Base-by-base conservation (phyloP, 2,329 filamentous ascomycete genomes). In the Claviceps pazoutovae region DNA sequence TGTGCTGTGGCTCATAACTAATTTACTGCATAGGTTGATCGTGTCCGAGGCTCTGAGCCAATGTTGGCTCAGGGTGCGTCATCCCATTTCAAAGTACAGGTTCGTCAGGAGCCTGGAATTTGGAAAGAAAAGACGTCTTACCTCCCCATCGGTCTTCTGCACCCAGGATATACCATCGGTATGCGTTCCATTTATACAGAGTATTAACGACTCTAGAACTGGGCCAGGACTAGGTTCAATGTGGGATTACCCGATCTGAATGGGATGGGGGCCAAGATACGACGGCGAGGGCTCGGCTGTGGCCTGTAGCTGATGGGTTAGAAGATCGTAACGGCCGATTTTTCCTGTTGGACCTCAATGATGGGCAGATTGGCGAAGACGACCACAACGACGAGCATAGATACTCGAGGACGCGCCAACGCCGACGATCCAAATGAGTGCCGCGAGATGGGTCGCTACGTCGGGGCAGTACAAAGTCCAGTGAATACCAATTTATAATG, bases 381-480 rank as follows among this genome's bases (percentile, higher is more conserved):
- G 5, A 57, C 53, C 1, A 56, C 46, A 3, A 60, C 51, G 4
- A 60, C 54, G 3, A 58, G 44, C 13, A 60, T 6, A 26, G 23
- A 6, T 53, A 0, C 59, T 58, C 7, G 59, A 56, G 0, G 45
- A 39, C 26, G 59, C 57, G 8, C 60, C 59, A 19, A 61, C 53
- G 14, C 55, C 42, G 6, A 60, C 54, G 0, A 58, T 62, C 56
- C 59, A 61, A 37, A 53, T 48, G 21, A 53, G 19, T 5, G 44
- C 44, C 37, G 21, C 21, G 21, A 21, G 21, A 21, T 21, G 61
- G 1, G 60, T 61, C 14, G 58, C 56, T 9, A 60, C 59, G 17
- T 63, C 62, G 19, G 63, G 57, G 43, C 61, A 63, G 1, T 59
- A 62, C 26, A 63, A 60, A 48, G 58, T 61, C 61, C 61, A 64